Base-by-base conservation (phyloP, 2,329 filamentous ascomycete genomes). In the Paecilomyces fulvus region DNA sequence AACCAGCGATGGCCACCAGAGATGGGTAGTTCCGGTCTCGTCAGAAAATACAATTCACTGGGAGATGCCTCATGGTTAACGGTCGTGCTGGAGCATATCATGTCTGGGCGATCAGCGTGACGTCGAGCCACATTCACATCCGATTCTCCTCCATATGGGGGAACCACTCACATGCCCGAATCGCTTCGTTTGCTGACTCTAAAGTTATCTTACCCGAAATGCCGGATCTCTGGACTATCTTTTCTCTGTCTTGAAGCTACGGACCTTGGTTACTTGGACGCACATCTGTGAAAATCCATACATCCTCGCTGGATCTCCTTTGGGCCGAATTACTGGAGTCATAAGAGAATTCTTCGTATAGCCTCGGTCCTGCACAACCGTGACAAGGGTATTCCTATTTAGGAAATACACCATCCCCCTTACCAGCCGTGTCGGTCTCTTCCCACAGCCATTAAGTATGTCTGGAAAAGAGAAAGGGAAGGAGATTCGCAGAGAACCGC, bases 261-360 rank as follows among this genome's bases (percentile, higher is more conserved):
- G 20, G 14, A 49, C 21, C 17, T 17, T 17, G n/a, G 17, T 20
- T 28, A 49, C 9, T 28, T 4, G 12, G 10, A 23, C 17, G 48
- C 21, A 23, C 14, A 2, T 49, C 20, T 25, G 48, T 28, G 6
- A 17, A 17, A 10, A 11, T 63, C 7, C 61, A 61, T 60, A 63
- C 61, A 56, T 61, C 53, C 50, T 17, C 21, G 51, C 56, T 57
- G 55, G 52, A 57, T 55, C 49, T 51, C 56, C 59, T 28, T 59
- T 61, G 55, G 51, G 43, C 60, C 60, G 60, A 62, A 50, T 54
- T 52, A 31, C 54, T 49, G 20, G 2, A 14, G 10, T n/a, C 20
- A 12, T 14, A 21, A 8, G 3, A 49, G 23, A 9, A 23, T 12
- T n/a, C 33, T 12, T 43, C 12, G 25, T 28, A 43, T 49, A 49